Base-by-base conservation (phyloP, 2,329 filamentous ascomycete genomes). In the Penicillium digitatum region DNA sequence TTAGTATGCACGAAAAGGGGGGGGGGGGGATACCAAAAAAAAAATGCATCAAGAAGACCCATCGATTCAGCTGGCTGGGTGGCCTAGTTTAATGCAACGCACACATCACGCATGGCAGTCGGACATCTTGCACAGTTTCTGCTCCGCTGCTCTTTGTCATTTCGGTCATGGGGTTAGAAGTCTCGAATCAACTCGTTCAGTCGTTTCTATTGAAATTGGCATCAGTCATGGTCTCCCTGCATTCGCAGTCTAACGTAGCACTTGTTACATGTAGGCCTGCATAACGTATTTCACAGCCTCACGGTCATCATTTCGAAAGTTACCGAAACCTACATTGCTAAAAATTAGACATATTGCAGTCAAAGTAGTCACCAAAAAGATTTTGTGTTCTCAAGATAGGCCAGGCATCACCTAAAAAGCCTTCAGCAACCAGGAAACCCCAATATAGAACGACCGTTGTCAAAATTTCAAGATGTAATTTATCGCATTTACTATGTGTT, bases 101-200 rank as follows among this genome's bases (percentile, higher is more conserved):
- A 14, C 11, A 22, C 44, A n/a, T 32, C 27, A 43, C 42, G 40
- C 48, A 35, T 53, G 12, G 54, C 29, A 52, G 27, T 53, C 29
- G 48, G 29, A 34, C 48, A 40, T 4, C 29, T 51, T 54, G 52
- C 47, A 45, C 52, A 54, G 32, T 51, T 43, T 27, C 31, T 43
- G n/a, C 38, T 39, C 31, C 14, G 31, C 39, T 45, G 32, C 32
- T 22, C 26, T 50, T 32, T 4, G 32, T 51, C 47, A 32, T 39
- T 45, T 37, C 46, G 32, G 39, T 43, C 46, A 42, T 31, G 12
- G 45, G 20, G 24, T 38, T 34, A 55, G 47, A 51, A 39, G 5
- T 51, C 10, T 43, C 42, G 24, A 54, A 54, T 52, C 50, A 60
- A 52, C 60, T 52, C 56, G 57, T 54, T 58, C 51, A 47, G 52